Evolutionary conservation across 768 basidiomycete genomes (phyloP).

Genomic region (Clavulina sp.): DNA sequence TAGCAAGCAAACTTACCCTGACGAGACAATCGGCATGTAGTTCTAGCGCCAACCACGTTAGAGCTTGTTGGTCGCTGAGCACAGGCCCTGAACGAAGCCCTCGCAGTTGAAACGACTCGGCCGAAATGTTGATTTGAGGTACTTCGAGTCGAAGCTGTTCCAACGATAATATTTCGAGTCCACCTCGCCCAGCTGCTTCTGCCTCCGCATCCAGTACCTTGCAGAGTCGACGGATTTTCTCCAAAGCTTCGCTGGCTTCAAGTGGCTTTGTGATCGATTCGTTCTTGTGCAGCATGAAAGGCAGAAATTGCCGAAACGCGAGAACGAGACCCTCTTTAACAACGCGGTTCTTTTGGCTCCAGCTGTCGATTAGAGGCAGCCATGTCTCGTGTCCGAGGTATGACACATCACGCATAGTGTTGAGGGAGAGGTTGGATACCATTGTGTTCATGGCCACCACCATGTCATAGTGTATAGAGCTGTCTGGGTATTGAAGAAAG

Average conservation of each 20-base stretch:
- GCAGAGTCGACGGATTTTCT: constrained; percentile 34
- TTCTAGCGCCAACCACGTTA: constrained; percentile 64
- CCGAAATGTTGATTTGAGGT: constrained; percentile 12
- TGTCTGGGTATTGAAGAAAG: constrained; percentile 49
- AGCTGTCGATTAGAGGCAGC: constrained; percentile 46
- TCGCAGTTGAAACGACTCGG: constrained; percentile 38
- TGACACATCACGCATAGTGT: constrained; percentile 40
- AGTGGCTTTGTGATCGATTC: constrained; percentile 3
- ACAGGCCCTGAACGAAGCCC: constrained; percentile 58
- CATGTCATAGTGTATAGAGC: constrained; percentile 62
- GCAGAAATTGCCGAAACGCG: constrained; percentile 54
- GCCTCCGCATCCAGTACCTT: constrained; percentile 41
- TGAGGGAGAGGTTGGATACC: constrained; percentile 62
- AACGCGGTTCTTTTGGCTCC: constrained; percentile 59
- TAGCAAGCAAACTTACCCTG: constrained; percentile 29
- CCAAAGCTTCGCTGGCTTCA: constrained; percentile 13
- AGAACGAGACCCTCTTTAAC: constrained; percentile 67
- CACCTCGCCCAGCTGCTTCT: constrained; percentile 27
- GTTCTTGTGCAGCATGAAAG: constrained; percentile 37
- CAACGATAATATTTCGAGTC: constrained; percentile 45
- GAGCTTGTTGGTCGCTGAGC: constrained; percentile 50
- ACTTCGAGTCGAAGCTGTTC: constrained; percentile 45
- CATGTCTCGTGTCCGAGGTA: constrained; percentile 46
- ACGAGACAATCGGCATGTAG: constrained; percentile 63
- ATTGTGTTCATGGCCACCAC: constrained; percentile 49